Percentiles rank a stretch among this genome's conserved stretches.
These are phyloP conservation scores for Colletotrichum endophyticum DNA, from an alignment of 2,329 filamentous ascomycete genomes.

Conservation along the genomic window DNA sequence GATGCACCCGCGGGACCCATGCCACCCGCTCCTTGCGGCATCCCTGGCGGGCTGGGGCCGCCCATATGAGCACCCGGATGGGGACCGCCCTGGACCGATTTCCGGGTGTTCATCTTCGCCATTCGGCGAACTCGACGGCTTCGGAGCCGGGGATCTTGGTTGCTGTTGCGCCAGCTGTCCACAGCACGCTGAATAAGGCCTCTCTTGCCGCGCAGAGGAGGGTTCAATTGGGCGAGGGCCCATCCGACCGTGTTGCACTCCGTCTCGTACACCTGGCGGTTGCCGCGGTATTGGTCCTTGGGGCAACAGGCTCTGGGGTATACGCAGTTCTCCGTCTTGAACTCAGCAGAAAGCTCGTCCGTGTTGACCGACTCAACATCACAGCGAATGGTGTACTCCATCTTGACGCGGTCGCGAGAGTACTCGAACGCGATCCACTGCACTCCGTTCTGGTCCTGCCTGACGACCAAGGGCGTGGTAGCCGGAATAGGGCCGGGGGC, in stretches of 20 bases:
- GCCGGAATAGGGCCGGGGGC: conserved; percentile 96
- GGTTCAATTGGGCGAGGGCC: conserved; percentile 93
- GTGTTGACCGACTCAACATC: conserved; percentile 97
- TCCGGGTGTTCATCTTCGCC: conserved; percentile 93
- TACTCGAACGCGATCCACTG: conserved; percentile 99
- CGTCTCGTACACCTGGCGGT: conserved; percentile 94
- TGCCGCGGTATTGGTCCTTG: conserved; percentile 96
- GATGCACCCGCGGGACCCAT: conserved; percentile 62
- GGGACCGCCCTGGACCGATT: conserved; percentile 66
- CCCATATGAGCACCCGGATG: conserved; percentile 69
- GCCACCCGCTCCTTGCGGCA: conserved; percentile 65
- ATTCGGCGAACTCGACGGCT: conserved; percentile 91
- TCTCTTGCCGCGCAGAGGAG: conserved; percentile 87
- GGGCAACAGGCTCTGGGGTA: conserved; percentile 94
- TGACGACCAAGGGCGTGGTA: conserved; percentile 90
- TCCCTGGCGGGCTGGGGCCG: conserved; percentile 68
- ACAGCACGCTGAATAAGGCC: conserved; percentile 96
- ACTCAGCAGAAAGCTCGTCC: conserved; percentile 82
- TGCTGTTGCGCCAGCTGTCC: conserved; percentile 99
- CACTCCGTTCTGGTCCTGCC: conserved; percentile 94
- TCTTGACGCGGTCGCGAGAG: conserved; percentile 94
- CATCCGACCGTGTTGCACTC: conserved; percentile 99
- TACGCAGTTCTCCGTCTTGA: conserved; percentile 98
- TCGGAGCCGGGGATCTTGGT: conserved; percentile 89
- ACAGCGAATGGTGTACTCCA: conserved; percentile 98